These are phyloP conservation scores for Sporothrix brasiliensis DNA, from an alignment of 2,329 filamentous ascomycete genomes.

Conservation along the genomic window DNA sequence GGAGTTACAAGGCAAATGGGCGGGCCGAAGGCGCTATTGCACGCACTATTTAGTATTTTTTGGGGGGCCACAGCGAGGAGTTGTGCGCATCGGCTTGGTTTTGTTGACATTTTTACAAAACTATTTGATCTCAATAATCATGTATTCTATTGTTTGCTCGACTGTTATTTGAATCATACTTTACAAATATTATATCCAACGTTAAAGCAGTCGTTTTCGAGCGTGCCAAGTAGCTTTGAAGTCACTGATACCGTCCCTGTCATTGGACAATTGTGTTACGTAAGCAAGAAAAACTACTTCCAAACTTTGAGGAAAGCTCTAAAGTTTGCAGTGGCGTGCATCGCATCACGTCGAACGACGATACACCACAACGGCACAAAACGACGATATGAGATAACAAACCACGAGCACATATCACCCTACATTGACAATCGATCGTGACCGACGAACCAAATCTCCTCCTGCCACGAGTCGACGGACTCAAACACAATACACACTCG, in stretches of 20 bases:
- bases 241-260: too few species aligned
- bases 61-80: constrained; percentile 16
- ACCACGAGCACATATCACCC: background rate
- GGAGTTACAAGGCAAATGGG: background rate
- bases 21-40: background rate
- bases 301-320: background rate
- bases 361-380: background rate
- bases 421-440: background rate
- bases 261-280: constrained; percentile 1
- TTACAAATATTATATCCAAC: background rate
- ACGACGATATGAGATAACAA: background rate
- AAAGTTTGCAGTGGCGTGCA: background rate
- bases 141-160: background rate
- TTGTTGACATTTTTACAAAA: background rate
- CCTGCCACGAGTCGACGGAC: background rate
- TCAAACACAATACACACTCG: constrained; percentile 1
- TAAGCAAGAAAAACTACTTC: constrained; percentile 9
- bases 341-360: background rate
- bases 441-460: background rate
- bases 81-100: background rate
- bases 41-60: background rate
- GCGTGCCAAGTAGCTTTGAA: background rate
- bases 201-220: background rate
- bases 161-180: background rate
- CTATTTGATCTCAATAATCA: background rate